These are phyloP conservation scores for Pseudopithomyces chartarum DNA, from an alignment of 2,329 filamentous ascomycete species.

Conservation along the genomic window DNA sequence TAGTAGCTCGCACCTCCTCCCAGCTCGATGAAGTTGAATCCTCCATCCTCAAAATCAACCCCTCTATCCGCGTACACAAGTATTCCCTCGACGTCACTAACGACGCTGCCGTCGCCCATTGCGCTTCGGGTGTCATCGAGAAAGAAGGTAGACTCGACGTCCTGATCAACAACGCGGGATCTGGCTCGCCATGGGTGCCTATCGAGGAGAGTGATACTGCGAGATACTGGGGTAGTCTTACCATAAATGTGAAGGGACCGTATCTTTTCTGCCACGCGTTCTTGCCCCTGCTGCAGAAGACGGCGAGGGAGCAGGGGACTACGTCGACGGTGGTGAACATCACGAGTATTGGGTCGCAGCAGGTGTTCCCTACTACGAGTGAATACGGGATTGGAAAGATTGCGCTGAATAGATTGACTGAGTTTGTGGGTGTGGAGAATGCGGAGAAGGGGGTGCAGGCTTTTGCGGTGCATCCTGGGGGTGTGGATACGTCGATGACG, in stretches of 20 bases:
- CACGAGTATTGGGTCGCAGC: slow-evolving; percentile 50
- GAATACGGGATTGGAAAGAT: slow-evolving; percentile 57
- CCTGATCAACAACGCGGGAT: slow-evolving; percentile 56
- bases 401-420: slow-evolving; percentile 55
- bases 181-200: slow-evolving; percentile 33
- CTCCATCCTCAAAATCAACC: slow-evolving; percentile 45
- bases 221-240: slow-evolving; percentile 51
- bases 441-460: slow-evolving; percentile 25
- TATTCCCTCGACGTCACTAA: slow-evolving; percentile 53
- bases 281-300: slow-evolving; percentile 47
- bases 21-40: slow-evolving; percentile 43
- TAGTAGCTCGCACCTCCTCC: slow-evolving; percentile 57
- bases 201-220: slow-evolving; percentile 44
- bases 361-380: slow-evolving; percentile 3
- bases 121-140: slow-evolving; percentile 38
- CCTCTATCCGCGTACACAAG: slow-evolving; percentile 49
- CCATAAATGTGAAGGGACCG: slow-evolving; percentile 56
- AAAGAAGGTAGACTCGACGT: slow-evolving; percentile 47
- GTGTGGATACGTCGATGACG: slow-evolving; percentile 26
- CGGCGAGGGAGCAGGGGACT: slow-evolving; percentile 40
- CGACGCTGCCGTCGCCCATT: slow-evolving; percentile 41
- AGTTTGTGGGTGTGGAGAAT: slow-evolving; percentile 54
- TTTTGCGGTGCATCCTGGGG: slow-evolving; percentile 34
- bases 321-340: slow-evolving; percentile 51
- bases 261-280: slow-evolving; percentile 55